phyloP scores from a whole-genome alignment of 441 rosid genomes.

The Erysimum cheiri region DNA sequence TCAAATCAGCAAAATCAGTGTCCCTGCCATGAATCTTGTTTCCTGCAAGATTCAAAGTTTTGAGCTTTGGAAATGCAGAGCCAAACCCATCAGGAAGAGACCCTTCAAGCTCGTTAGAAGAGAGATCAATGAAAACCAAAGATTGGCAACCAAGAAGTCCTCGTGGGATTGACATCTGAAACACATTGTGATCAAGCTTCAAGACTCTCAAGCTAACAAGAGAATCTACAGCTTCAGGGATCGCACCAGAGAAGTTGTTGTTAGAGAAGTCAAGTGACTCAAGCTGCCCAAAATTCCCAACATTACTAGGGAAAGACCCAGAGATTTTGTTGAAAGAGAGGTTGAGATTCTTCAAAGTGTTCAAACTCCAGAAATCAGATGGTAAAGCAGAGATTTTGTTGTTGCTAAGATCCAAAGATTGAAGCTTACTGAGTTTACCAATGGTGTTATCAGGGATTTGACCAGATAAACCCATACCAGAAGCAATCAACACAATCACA shows the following conservation, averaged over 20 bases:
- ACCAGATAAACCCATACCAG: conserved; percentile 76
- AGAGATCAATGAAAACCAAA: conserved; percentile 66
- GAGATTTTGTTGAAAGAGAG: conserved; percentile 77
- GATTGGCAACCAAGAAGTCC: conserved; percentile 64
- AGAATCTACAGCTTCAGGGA: conserved; percentile 71
- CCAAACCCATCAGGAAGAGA: conserved; percentile 74
- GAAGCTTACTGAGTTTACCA: conserved; percentile 81
- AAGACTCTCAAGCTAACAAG: conserved; percentile 64
- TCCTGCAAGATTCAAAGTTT: conserved; percentile 66
- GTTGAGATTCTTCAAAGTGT: conserved; percentile 67
- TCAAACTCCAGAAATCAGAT: conserved; percentile 88
- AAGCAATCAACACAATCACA: conserved; percentile 58
- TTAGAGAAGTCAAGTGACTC: conserved; percentile 72
- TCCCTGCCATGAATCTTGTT: conserved; percentile 66
- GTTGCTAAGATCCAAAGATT: conserved; percentile 78
- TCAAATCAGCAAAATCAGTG: conserved; percentile 57
- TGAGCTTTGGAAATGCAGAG: conserved; percentile 75
- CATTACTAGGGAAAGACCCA: conserved; percentile 70
- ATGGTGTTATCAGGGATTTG: conserved; percentile 80
- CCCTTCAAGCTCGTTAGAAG: conserved; percentile 72
- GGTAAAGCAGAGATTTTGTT: conserved; percentile 82
- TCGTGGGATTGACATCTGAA: conserved; percentile 64
- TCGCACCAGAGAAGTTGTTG: conserved; percentile 76
- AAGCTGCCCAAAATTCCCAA: conserved; percentile 81
- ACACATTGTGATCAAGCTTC: conserved; percentile 62